Evolutionary conservation across 139 green algal species (phyloP).

Genomic region (Chlamydomonas eustigma): DNA sequence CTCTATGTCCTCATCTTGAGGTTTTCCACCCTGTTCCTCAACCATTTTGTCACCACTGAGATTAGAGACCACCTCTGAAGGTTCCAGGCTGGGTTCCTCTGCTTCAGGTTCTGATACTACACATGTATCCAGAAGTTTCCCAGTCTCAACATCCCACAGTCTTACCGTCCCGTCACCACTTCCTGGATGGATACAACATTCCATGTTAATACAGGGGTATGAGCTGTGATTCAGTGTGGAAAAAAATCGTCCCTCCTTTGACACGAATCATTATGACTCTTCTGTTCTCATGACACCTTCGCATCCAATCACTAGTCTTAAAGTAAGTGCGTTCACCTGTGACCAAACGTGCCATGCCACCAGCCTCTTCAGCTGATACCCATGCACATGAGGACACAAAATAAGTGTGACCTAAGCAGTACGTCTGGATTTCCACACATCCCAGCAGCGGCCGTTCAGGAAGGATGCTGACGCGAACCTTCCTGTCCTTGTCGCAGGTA

Average conservation of each 20-base stretch:
- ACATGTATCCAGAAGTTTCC: slow-evolving; percentile 5
- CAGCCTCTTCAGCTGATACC: slow-evolving; percentile 11
- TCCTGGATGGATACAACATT: too few species aligned
- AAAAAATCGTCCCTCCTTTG: too few species aligned
- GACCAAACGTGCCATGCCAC: background rate
- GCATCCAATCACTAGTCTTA: too few species aligned
- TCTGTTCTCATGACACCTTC: too few species aligned
- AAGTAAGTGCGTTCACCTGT: background rate
- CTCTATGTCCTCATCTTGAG: background rate
- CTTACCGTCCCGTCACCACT: slow-evolving; percentile 9
- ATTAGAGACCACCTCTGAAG: background rate
- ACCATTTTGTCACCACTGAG: too few species aligned
- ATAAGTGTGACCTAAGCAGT: slow-evolving; percentile 76
- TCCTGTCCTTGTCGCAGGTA: background rate
- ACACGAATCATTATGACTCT: too few species aligned
- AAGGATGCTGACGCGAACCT: slow-evolving; percentile 45
- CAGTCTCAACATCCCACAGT: slow-evolving; percentile 8
- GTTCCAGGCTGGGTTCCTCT: background rate
- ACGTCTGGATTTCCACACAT: slow-evolving; percentile 75
- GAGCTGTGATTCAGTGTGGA: too few species aligned
- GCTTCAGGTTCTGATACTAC: background rate
- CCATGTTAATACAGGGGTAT: too few species aligned
- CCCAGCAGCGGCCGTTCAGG: slow-evolving; percentile 44
- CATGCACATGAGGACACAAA: slow-evolving; percentile 66
- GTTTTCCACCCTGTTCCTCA: too few species aligned